phyloP scores from a whole-genome alignment of 2,329 filamentous ascomycete genomes.

The Paracoccidioides lutzii region DNA sequence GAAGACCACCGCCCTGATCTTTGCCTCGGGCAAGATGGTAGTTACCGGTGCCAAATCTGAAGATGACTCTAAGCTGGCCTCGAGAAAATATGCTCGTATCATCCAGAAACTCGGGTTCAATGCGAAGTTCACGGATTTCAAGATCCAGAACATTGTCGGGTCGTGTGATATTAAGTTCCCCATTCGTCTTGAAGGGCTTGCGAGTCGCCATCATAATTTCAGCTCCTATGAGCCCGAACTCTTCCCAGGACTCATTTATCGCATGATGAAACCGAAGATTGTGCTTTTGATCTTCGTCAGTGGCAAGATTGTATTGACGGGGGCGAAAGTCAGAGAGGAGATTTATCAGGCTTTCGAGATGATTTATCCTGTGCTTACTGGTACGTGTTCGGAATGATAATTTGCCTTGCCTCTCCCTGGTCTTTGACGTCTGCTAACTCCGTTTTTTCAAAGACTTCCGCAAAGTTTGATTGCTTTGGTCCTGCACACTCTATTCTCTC shows the following conservation, averaged over 20 bases:
- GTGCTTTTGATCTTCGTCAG: constrained; percentile 95
- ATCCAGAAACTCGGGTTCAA: constrained; percentile 99
- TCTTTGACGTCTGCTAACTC: constrained; percentile 13
- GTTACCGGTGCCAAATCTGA: constrained; percentile 97
- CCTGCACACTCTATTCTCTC: not conserved
- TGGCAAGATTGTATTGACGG: constrained; percentile 95
- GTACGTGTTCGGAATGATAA: constrained; percentile 35
- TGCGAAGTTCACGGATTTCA: constrained; percentile 98
- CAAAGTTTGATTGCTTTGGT: constrained; percentile 38
- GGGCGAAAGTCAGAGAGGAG: constrained; percentile 94
- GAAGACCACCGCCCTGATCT: constrained; percentile 96
- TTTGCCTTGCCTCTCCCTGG: not conserved
- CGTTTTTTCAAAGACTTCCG: constrained; percentile 42
- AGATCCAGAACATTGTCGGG: constrained; percentile 99
- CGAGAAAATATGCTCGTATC: constrained; percentile 94
- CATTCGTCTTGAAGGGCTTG: constrained; percentile 88
- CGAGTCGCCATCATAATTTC: constrained; percentile 97
- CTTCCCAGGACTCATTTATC: constrained; percentile 98
- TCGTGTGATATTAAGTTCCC: constrained; percentile 99
- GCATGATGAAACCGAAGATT: constrained; percentile 99
- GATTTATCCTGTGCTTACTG: constrained; percentile 91
- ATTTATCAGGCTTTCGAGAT: constrained; percentile 95
- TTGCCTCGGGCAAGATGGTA: constrained; percentile 98
- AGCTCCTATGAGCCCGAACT: constrained; percentile 96
- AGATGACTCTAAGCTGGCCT: constrained; percentile 93